Base-by-base conservation (phyloP, 2,329 filamentous ascomycete species). In the Trichoderma polysporum region DNA sequence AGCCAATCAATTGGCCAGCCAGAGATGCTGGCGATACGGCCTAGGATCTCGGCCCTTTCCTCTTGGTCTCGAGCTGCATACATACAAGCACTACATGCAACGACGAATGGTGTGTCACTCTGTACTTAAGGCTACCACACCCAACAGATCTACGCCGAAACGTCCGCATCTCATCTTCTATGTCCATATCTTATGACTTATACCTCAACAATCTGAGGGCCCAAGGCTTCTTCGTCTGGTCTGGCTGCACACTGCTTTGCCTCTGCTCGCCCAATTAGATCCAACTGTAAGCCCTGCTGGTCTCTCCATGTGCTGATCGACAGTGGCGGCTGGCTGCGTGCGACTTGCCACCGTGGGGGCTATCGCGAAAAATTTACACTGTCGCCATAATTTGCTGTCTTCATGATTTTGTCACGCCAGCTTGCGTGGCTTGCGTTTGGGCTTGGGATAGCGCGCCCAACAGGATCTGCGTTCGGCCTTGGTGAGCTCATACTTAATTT, bases 221-320 rank as follows among this genome's bases (percentile, higher is more conserved):
- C 25, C 35, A 41, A 41, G 25, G 17, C 15, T 35, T 17, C 29
- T 17, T 19, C 31, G 54, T 3, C 54, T 9, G 6, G 54, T 3
- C 54, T 9, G 6, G n/a, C 25, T 45, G 37, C 54, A 27, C 39
- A 19, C 27, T 17, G n/a, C 15, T 13, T 39, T n/a, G 53, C 9
- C 35, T 39, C 22, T 22, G 35, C 15, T 13, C 53, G n/a, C 13
- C 41, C 41, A 50, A 61, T 50, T 13, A 61, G 45, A 15, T 29
- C 19, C 57, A 1, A 15, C 35, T 1, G 8, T 15, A 4, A 15
- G 41, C 9, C 19, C 35, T n/a, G n/a, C n/a, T n/a, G n/a, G n/a
- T n/a, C n/a, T n/a, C n/a, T n/a, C n/a, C n/a, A n/a, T 27, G n/a
- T 33, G 25, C n/a, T 45, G 60, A 63, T 63, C 60, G 60, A 54